Evolutionary conservation across 352 stramenopile genomes (phyloP).

Genomic region (Pythium folliculosum): DNA sequence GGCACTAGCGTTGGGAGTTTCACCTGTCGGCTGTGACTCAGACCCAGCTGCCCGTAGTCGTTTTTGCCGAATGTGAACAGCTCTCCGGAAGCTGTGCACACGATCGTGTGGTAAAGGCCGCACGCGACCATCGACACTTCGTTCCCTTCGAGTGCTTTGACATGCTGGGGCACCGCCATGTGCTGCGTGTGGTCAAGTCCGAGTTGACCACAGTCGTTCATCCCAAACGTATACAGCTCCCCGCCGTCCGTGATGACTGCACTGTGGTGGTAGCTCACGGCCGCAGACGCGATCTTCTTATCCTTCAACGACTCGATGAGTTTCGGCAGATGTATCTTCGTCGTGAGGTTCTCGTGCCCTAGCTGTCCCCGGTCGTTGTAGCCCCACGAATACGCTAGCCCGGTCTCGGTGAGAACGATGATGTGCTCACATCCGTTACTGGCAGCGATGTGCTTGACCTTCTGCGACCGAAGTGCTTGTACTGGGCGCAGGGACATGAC

Average conservation of each 20-base stretch:
- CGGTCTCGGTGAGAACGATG: slow-evolving; percentile 81
- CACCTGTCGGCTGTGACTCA: slow-evolving; percentile 78
- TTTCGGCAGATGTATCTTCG: slow-evolving; percentile 84
- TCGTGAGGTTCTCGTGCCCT: slow-evolving; percentile 81
- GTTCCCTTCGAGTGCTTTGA: slow-evolving; percentile 70
- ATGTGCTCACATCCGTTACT: slow-evolving; percentile 90
- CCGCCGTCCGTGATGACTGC: slow-evolving; percentile 71
- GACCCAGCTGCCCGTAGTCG: slow-evolving; percentile 83
- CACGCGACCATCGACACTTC: slow-evolving; percentile 80
- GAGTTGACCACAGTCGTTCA: slow-evolving; percentile 89
- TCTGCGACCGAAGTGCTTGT: slow-evolving; percentile 73
- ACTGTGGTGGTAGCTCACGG: slow-evolving; percentile 88
- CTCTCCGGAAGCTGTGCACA: slow-evolving; percentile 68
- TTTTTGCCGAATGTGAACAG: slow-evolving; percentile 87
- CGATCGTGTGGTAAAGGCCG: slow-evolving; percentile 83
- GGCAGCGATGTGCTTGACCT: slow-evolving; percentile 79
- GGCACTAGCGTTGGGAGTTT: slow-evolving; percentile 62
- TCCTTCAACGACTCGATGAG: slow-evolving; percentile 84
- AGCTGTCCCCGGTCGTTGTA: slow-evolving; percentile 89
- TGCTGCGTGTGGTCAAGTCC: slow-evolving; percentile 83
- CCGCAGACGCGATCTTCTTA: slow-evolving; percentile 78
- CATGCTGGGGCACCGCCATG: slow-evolving; percentile 68
- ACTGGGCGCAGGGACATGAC: slow-evolving; percentile 84
- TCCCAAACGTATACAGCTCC: slow-evolving; percentile 87
- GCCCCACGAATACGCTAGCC: slow-evolving; percentile 83